These are phyloP conservation scores for Hirsutella thompsonii DNA, from an alignment of 2,329 filamentous ascomycete species.

Conservation along the genomic window DNA sequence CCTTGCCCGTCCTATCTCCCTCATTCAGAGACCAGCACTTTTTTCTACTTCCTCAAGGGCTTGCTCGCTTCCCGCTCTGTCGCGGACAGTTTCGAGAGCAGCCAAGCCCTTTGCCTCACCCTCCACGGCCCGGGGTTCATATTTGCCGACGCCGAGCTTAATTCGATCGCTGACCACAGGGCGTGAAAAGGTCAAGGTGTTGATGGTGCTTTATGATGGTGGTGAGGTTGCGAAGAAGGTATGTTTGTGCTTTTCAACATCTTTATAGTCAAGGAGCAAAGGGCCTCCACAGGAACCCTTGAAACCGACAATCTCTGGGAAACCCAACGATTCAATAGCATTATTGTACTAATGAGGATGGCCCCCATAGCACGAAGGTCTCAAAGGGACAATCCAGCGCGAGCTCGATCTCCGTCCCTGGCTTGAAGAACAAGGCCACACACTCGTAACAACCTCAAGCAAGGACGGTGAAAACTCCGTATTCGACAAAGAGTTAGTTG, in stretches of 20 bases:
- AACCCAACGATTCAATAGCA: no score
- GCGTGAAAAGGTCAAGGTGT: conserved; percentile 71
- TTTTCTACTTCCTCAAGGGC: conserved; percentile 8
- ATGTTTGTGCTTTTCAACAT: no score
- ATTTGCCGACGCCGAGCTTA: conserved; percentile 23
- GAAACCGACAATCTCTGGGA: no score
- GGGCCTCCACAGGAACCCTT: no score
- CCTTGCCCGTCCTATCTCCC: conserved; percentile 12
- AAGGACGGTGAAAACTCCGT: conserved; percentile 90
- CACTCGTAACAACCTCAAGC: conserved; percentile 90
- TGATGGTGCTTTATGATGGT: conserved; percentile 89
- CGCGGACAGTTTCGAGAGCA: background rate
- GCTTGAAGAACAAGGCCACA: conserved; percentile 96
- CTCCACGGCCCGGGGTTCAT: conserved; percentile 18
- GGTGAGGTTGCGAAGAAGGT: conserved; percentile 79
- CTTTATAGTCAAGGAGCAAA: no score
- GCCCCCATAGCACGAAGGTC: conserved; percentile 24
- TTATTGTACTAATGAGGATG: no score
- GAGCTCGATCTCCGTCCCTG: conserved; percentile 95
- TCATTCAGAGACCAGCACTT: conserved; percentile 13
- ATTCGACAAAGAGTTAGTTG: conserved; percentile 91
- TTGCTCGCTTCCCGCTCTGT: background rate
- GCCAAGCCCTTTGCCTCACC: background rate
- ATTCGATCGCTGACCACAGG: conserved; percentile 29
- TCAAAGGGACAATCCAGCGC: conserved; percentile 95